Evolutionary conservation across 495 filamentous ascomycete species (phyloP), one percentile per base, ranked within the genome.

Genomic region (Penicillium coprophilum): DNA sequence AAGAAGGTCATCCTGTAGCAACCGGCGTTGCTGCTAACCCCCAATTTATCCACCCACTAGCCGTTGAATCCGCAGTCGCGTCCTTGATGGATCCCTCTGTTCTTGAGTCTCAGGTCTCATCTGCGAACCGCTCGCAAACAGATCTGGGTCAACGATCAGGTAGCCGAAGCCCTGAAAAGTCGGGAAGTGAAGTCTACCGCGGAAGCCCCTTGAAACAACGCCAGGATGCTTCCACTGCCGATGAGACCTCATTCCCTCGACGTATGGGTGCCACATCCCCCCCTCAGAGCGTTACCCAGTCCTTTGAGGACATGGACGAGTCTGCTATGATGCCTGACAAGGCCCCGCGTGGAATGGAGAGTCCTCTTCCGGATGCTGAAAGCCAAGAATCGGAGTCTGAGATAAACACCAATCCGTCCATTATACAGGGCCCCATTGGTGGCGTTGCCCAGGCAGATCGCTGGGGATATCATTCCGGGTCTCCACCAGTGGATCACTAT

Each of bases 1-100:
- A 83, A 27, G 77, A 85, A 41, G 87, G 83, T 19, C 87, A 89
- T 57, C 81, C 86, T 46, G 83, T 96, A 20, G 61, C 61, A 2
- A 81, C 81, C 43, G 82, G 81, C 3, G 70, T 87, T 24, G 87
- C 80, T 31, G 82, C 85, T 17, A 95, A 91, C 58, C 87, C 91
- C 17, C 78, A 88, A 47, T 88, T 88, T 64, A 80, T 92, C 2
- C 85, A 89, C 47, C 86, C 85, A 4, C 55, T 80, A n/a, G 87
- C 79, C 7, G 86, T 93, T 5, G 91, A 96, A 69, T 96, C 92
- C 31, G 87, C 87, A 21, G 92, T 96, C 32, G 92, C 92, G 11
- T 95, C 91, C 8, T 77, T 97, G 9, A 82, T 91, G 45, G 89
- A 95, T 32, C 87, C 86, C 9, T 93, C 91, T 3, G 78, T 86